These are phyloP conservation scores for Fusarium denticulatum DNA, from an alignment of 2,329 filamentous ascomycete genomes.

Conservation along the genomic window DNA sequence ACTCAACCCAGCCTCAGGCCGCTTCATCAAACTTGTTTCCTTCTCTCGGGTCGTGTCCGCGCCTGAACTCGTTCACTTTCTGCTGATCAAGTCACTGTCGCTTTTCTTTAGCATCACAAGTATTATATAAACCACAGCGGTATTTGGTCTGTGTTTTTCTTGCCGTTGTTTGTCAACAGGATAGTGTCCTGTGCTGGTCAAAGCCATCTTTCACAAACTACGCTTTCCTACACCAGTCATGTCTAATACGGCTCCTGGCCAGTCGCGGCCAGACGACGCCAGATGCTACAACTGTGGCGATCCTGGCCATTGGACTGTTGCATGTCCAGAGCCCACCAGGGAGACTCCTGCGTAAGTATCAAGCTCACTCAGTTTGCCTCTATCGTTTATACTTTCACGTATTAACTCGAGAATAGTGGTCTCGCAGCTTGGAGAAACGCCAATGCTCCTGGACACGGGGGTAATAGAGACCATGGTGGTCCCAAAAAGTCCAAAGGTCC, in stretches of 20 bases:
- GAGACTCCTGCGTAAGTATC: constrained; percentile 60
- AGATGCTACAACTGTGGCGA: constrained; percentile 66
- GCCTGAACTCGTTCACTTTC: constrained; percentile 18
- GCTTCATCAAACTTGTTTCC: constrained; percentile 20
- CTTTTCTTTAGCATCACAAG: constrained; percentile 8
- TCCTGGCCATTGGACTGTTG: constrained; percentile 62
- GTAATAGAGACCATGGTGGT: constrained; percentile 43
- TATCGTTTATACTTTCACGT: neutral
- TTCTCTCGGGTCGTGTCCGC: neutral
- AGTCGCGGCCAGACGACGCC: constrained; percentile 49
- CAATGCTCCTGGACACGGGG: constrained; percentile 41
- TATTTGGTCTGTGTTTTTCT: neutral
- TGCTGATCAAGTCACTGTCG: constrained; percentile 11
- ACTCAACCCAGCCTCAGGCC: constrained; percentile 29
- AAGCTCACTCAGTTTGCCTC: neutral
- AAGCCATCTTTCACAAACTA: neutral
- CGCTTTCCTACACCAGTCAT: constrained; percentile 31
- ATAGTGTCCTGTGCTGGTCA: constrained; percentile 5
- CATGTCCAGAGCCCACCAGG: constrained; percentile 62
- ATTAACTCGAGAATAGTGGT: constrained; percentile 42
- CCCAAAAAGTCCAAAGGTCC: constrained; percentile 48
- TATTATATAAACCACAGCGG: constrained; percentile 5
- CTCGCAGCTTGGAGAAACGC: constrained; percentile 51
- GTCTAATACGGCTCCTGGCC: constrained; percentile 44
- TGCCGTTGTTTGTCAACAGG: neutral